Conservation (phyloP, 257 asterid species). For the Fraxinus pennsylvanica region DNA sequence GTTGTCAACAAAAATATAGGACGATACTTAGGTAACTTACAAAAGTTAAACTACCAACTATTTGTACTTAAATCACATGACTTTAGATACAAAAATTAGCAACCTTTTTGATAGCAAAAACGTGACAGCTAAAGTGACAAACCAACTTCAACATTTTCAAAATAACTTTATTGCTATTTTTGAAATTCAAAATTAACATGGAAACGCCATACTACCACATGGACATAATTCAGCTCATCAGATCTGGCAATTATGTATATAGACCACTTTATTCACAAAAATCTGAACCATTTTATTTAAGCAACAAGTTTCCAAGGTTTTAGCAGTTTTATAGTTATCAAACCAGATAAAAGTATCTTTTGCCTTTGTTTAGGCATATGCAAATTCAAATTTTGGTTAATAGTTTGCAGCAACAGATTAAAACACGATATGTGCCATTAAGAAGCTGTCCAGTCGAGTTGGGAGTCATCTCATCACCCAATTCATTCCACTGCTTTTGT, state of each 20-base stretch:
- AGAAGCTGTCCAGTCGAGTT: constrained; percentile 10
- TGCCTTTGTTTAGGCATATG: not conserved
- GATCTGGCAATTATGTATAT: not conserved
- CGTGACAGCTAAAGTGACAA: too few species aligned
- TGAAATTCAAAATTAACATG: not conserved
- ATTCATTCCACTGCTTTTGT: constrained; percentile 31
- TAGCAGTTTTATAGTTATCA: not conserved
- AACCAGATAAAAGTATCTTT: not conserved
- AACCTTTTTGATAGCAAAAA: too few species aligned
- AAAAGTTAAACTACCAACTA: too few species aligned
- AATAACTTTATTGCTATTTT: too few species aligned
- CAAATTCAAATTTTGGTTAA: not conserved
- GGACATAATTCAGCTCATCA: not conserved
- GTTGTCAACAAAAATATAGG: too few species aligned
- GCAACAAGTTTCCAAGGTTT: not conserved
- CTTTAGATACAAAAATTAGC: too few species aligned
- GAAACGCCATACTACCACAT: not conserved
- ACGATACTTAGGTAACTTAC: too few species aligned
- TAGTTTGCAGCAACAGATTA: not conserved
- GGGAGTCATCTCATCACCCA: constrained; percentile 3
- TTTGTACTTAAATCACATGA: too few species aligned
- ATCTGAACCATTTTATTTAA: not conserved
- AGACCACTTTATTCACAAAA: too few species aligned
- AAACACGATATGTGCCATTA: not conserved
- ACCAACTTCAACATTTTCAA: too few species aligned